A percentile compares a stretch with the other conserved stretches of the same genome.
Conservation (phyloP, 148 eudicot genomes). For the Silene uniflora region DNA sequence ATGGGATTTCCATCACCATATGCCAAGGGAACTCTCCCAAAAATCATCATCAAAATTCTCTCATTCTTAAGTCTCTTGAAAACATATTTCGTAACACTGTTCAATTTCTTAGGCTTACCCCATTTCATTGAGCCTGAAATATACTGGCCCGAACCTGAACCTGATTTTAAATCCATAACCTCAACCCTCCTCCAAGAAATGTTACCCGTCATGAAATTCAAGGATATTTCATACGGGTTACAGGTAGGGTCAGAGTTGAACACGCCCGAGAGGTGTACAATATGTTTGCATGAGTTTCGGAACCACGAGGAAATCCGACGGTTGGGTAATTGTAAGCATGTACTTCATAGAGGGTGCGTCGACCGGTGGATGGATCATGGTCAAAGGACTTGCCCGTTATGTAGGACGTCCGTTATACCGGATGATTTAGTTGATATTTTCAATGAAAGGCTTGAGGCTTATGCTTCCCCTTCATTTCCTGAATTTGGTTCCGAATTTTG, state of each 20-base stretch:
- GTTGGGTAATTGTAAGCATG: constrained; percentile 48
- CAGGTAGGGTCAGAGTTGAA: constrained; percentile 5
- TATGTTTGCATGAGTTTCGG: constrained; percentile 58
- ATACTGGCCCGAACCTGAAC: constrained; percentile 23
- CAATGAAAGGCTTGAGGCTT: constrained; percentile 52
- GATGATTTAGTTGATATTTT: constrained; percentile 44
- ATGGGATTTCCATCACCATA: constrained; percentile 66
- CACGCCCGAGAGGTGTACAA: constrained; percentile 51
- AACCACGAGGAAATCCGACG: constrained; percentile 49
- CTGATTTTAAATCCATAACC: constrained; percentile 42
- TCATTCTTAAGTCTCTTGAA: constrained; percentile 39
- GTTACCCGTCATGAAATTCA: constrained; percentile 59
- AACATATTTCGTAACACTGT: constrained; percentile 25
- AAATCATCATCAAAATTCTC: constrained; percentile 42
- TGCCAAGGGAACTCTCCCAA: constrained; percentile 52
- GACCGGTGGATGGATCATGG: constrained; percentile 87
- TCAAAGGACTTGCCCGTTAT: constrained; percentile 62
- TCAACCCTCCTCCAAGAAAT: constrained; percentile 61
- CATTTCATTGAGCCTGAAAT: constrained; percentile 56
- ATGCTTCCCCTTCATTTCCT: constrained; percentile 40
- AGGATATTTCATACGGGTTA: constrained; percentile 30
- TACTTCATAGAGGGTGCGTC: constrained; percentile 57
- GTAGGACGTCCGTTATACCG: constrained; percentile 51
- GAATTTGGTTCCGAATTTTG: constrained; percentile 57
- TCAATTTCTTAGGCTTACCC: constrained; percentile 43